These are phyloP conservation scores for Nothophytophthora sp. DNA, from an alignment of 352 stramenopile species.

Conservation along the genomic window DNA sequence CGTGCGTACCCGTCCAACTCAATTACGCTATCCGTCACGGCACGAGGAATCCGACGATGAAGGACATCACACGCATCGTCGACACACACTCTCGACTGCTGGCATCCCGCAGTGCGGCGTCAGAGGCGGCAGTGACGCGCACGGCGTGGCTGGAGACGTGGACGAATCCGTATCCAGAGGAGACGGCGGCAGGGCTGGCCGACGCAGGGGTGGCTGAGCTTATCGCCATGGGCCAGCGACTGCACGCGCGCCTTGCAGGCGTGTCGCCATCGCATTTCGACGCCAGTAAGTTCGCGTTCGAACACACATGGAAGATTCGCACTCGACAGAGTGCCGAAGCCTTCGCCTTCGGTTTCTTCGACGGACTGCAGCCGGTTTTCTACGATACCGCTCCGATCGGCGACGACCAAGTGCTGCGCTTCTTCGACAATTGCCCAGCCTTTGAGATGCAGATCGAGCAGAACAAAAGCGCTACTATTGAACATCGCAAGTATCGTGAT, in stretches of 20 bases:
- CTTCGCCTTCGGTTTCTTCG: constrained; percentile 78
- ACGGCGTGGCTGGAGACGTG: constrained; percentile 43
- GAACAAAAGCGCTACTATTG: constrained; percentile 60
- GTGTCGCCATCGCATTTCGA: constrained; percentile 23
- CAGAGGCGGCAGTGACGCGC: too few relatives aligned
- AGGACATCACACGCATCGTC: constrained; percentile 68
- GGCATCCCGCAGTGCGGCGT: neutral
- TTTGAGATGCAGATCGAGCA: constrained; percentile 60
- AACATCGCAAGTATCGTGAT: constrained; percentile 56
- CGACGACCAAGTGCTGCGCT: constrained; percentile 66
- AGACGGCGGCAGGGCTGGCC: constrained; percentile 54
- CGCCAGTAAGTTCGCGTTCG: constrained; percentile 48
- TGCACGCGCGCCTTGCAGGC: constrained; percentile 57
- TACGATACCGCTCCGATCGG: constrained; percentile 52
- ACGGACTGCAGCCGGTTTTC: constrained; percentile 55
- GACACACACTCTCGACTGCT: constrained; percentile 44
- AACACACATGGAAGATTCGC: constrained; percentile 83
- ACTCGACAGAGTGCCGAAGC: constrained; percentile 77
- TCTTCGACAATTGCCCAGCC: constrained; percentile 81
- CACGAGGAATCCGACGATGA: constrained; percentile 77
- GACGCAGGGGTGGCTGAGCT: constrained; percentile 59
- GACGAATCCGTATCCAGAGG: constrained; percentile 48
- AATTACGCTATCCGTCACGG: constrained; percentile 83
- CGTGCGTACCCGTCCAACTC: constrained; percentile 60
- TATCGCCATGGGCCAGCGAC: constrained; percentile 50